A percentile compares a stretch with the other conserved stretches of the same genome.
phyloP scores from a whole-genome alignment of 768 basidiomycete species.

The Candolleomyces eurysporus region DNA sequence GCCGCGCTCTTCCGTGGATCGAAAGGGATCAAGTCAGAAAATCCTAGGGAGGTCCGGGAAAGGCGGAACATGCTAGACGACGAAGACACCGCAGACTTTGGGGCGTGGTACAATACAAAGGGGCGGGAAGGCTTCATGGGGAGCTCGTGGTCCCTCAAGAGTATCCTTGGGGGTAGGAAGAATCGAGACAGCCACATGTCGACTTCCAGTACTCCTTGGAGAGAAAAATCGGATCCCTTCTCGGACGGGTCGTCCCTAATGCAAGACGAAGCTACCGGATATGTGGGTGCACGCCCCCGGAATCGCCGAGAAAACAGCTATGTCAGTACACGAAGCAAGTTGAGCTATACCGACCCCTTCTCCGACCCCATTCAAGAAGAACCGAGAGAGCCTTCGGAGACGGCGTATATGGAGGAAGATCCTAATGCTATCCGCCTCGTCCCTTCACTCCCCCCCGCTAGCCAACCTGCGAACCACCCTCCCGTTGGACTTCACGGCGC shows the following conservation, averaged over 20 bases:
- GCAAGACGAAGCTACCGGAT: slow-evolving; percentile 30
- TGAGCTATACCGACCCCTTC: slow-evolving; percentile 50
- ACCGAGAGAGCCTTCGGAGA: slow-evolving; percentile 19
- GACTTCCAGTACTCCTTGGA: slow-evolving; percentile 28
- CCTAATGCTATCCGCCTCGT: slow-evolving; percentile 17
- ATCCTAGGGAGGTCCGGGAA: slow-evolving; percentile 22
- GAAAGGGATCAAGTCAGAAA: slow-evolving; percentile 19
- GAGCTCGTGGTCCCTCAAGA: slow-evolving; percentile 56
- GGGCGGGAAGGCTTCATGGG: slow-evolving; percentile 39
- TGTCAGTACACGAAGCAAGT: slow-evolving; percentile 29
- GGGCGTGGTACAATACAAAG: slow-evolving; percentile 33
- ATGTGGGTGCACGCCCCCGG: slow-evolving; percentile 26
- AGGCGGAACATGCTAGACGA: slow-evolving; percentile 77
- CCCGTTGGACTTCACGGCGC: slow-evolving; percentile 29
- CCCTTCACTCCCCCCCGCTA: slow-evolving; percentile 12
- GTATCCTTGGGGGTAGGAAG: slow-evolving; percentile 36
- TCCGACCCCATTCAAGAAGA: slow-evolving; percentile 39
- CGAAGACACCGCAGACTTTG: slow-evolving; percentile 63
- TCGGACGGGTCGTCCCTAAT: slow-evolving; percentile 41
- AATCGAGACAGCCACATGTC: slow-evolving; percentile 37
- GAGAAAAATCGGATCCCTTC: slow-evolving; percentile 53
- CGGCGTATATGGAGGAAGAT: slow-evolving; percentile 16
- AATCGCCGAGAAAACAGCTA: slow-evolving; percentile 36
- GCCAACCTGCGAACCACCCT: slow-evolving; percentile 28
- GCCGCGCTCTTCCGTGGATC: slow-evolving; percentile 34